Conservation (phyloP, 108 stramenopile species). For the Nitzschia putrida region DNA sequence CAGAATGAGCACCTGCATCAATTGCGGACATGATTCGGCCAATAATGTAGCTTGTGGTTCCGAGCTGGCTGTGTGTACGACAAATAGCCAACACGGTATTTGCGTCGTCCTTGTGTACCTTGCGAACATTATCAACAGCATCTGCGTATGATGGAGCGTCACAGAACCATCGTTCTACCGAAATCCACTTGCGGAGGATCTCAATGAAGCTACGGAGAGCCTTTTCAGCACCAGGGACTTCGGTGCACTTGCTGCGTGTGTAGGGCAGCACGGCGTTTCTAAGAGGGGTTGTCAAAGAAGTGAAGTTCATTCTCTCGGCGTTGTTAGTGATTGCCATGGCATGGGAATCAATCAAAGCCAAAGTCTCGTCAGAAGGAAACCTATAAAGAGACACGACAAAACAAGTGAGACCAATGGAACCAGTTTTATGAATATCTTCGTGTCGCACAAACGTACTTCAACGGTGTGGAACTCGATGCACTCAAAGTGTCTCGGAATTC, state of each 20-base stretch:
- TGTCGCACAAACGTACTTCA: slow-evolving; percentile 34
- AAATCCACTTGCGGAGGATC: slow-evolving; percentile 79
- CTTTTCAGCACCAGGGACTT: slow-evolving; percentile 82
- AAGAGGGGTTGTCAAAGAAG: slow-evolving; percentile 66
- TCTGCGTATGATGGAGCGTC: slow-evolving; percentile 86
- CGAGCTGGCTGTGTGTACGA: slow-evolving; percentile 81
- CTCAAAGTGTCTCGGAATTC: slow-evolving; percentile 45
- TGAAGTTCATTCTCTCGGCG: slow-evolving; percentile 65
- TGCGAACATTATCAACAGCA: slow-evolving; percentile 86
- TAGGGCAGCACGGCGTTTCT: slow-evolving; percentile 70
- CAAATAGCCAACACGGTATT: slow-evolving; percentile 77
- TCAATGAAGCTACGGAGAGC: slow-evolving; percentile 61
- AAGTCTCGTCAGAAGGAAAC: slow-evolving; percentile 77
- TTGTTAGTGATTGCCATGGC: slow-evolving; percentile 49
- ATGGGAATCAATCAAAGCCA: slow-evolving; percentile 54
- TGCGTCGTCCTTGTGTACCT: slow-evolving; percentile 67
- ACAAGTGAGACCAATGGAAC: neutral
- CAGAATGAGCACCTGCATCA: slow-evolving; percentile 64
- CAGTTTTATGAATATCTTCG: neutral
- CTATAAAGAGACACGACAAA: slow-evolving; percentile 20
- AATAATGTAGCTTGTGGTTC: slow-evolving; percentile 71
- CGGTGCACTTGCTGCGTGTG: slow-evolving; percentile 57
- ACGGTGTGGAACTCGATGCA: slow-evolving; percentile 17
- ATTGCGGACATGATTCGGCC: slow-evolving; percentile 82
- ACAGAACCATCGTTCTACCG: slow-evolving; percentile 87